Conservation (phyloP, 257 asterid species). For the Fraxinus americana region DNA sequence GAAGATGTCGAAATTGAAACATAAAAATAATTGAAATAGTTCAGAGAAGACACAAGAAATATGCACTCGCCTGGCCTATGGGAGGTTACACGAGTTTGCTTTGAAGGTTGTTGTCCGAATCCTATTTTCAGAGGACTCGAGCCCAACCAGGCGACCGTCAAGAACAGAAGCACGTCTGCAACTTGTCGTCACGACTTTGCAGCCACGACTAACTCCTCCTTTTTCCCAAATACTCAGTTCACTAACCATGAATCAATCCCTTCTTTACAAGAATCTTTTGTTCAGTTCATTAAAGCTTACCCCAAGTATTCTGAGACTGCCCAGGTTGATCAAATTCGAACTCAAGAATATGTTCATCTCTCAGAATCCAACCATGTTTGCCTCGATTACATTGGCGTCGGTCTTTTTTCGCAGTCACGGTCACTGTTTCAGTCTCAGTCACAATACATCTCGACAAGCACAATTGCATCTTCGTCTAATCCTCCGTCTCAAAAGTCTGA, state of each 20-base stretch:
- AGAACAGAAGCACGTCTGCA: conserved; percentile 55
- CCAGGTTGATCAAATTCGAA: conserved; percentile 64
- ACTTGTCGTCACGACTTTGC: conserved; percentile 61
- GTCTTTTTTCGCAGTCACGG: conserved; percentile 66
- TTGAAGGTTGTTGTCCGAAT: conserved; percentile 59
- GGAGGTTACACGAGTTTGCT: conserved; percentile 44
- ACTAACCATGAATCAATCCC: conserved; percentile 85
- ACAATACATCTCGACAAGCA: conserved; percentile 20
- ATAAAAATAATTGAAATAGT: background rate
- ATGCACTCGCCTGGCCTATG: conserved; percentile 51
- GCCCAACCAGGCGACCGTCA: conserved; percentile 24
- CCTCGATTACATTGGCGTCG: conserved; percentile 85
- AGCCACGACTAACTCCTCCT: conserved; percentile 47
- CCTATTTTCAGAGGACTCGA: conserved; percentile 37
- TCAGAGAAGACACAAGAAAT: conserved; percentile 11
- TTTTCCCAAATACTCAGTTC: conserved; percentile 66
- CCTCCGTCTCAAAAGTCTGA: conserved; percentile 30
- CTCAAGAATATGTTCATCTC: conserved; percentile 69
- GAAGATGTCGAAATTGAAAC: conserved; percentile 6
- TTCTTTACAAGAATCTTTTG: conserved; percentile 59
- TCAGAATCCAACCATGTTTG: conserved; percentile 61
- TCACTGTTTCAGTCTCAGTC: conserved; percentile 38
- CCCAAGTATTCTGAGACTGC: conserved; percentile 68
- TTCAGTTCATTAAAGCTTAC: conserved; percentile 63
- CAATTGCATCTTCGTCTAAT: conserved; percentile 34